Percentiles rank a stretch among this genome's conserved stretches.
These are phyloP conservation scores for Isabelozyma rhagii DNA, from an alignment of 805 yeast genomes.

Conservation along the genomic window DNA sequence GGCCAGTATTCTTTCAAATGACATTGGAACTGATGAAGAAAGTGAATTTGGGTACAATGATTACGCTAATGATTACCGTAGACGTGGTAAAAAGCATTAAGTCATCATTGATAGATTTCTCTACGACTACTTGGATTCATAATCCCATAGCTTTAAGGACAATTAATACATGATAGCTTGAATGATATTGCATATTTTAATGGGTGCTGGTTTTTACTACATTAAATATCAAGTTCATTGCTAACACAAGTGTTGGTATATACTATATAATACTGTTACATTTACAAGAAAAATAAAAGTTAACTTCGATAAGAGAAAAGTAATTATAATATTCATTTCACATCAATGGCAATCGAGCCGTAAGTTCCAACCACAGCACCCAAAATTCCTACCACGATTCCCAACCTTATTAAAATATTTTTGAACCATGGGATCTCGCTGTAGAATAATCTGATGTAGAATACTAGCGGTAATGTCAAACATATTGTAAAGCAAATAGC, in stretches of 20 bases:
- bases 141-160: no score
- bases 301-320: not conserved
- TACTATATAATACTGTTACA: not conserved
- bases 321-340: not conserved
- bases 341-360: conserved; percentile 15
- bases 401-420: conserved; percentile 11
- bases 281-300: not conserved
- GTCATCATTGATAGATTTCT: no score
- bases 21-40: conserved; percentile 13
- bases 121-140: no score
- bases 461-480: conserved; percentile 35
- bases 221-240: not conserved
- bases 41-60: not conserved
- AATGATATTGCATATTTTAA: no score
- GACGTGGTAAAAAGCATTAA: not conserved
- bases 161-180: no score
- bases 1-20: conserved; percentile 18
- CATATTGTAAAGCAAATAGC: conserved; percentile 42
- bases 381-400: conserved; percentile 14
- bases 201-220: not conserved
- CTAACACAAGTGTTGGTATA: not conserved
- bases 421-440: conserved; percentile 13
- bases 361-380: conserved; percentile 26
- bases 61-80: not conserved
- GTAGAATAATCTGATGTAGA: conserved; percentile 24